Conservation (phyloP, 306 rosid genomes). For the Sindora glabra region DNA sequence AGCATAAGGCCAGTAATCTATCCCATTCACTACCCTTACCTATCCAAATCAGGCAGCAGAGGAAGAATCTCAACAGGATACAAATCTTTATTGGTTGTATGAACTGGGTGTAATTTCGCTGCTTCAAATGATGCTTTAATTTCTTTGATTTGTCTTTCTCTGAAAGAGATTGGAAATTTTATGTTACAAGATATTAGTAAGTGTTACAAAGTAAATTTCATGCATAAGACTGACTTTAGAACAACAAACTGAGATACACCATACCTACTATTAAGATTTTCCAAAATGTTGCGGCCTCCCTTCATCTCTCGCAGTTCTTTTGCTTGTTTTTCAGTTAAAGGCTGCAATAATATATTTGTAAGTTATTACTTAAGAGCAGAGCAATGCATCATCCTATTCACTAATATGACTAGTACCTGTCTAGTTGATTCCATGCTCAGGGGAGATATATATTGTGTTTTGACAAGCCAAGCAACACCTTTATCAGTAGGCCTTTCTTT, state of each 20-base stretch:
- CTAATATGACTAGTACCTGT: constrained; percentile 49
- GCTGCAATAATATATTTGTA: constrained; percentile 45
- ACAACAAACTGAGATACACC: constrained; percentile 1
- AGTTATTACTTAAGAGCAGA: constrained; percentile 9
- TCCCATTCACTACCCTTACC: constrained; percentile 37
- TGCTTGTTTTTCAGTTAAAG: constrained; percentile 96
- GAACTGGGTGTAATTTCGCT: constrained; percentile 81
- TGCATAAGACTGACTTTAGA: too few species aligned
- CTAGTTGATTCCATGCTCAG: constrained; percentile 83
- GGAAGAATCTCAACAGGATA: constrained; percentile 93
- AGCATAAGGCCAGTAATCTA: background rate
- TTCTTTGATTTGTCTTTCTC: constrained; percentile 94
- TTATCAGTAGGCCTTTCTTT: constrained; percentile 97
- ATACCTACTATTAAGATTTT: constrained; percentile 67
- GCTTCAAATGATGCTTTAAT: constrained; percentile 96
- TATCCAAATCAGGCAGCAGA: constrained; percentile 75
- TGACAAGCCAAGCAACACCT: constrained; percentile 99
- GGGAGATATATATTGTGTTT: constrained; percentile 96
- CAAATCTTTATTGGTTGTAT: constrained; percentile 78
- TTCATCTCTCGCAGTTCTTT: constrained; percentile 85
- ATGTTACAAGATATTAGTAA: background rate
- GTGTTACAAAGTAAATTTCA: background rate
- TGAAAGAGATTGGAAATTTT: constrained; percentile 21
- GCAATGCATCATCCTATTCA: constrained; percentile 5
- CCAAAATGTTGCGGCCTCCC: constrained; percentile 68